Base-by-base conservation (phyloP, 2,329 filamentous ascomycete species). In the Aspergillus costaricaensis region DNA sequence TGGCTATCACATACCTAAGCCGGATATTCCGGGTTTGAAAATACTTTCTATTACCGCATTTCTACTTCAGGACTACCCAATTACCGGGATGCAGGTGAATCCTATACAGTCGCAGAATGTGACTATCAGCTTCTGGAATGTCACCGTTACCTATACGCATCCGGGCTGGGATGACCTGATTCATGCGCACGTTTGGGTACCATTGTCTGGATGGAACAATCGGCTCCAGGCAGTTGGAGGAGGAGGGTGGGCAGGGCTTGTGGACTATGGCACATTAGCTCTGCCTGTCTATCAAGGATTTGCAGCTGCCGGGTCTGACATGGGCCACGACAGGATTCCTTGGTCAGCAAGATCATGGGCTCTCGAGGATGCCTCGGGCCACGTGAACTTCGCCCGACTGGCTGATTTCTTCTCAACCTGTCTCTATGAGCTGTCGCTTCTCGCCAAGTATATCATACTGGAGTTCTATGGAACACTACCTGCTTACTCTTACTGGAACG, bases 141-240 rank as follows among this genome's bases (percentile, higher is more conserved):
- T 79, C 43, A 77, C 73, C 3, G 69, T 79, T 2, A 67, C 66
- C 1, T 75, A 78, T 59, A 79, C 74, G 0, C 76, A 79, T 59
- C 74, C 74, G 0, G 75, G 76, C 6, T 67, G 71, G 59, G 62
- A 74, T 27, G 77, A 79, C 61, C 63, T 14, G 2, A 68, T 78
- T 56, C 68, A 64, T 23, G 68, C 73, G 2, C 65, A 73, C 38
- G 44, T 73, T 1, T 76, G 72, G 69, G 69, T 79, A 1, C 76
- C 76, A 0, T 74, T 75, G 1, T 23, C 66, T 1, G 53, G 66
- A 5, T 80, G 75, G 76, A 78, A 78, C 36, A 66, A 72, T 1
- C 73, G 76, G 0, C 72, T 82, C 30, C 67, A 72, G 51, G 75
- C 68, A 12, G 64, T 72, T 0, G 80, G 80, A 1, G 79, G 79